Percentiles rank a stretch among this genome's conserved stretches.
Evolutionary conservation across 2,329 filamentous ascomycete genomes (phyloP).

Genomic region (Leptosphaerulina australis): DNA sequence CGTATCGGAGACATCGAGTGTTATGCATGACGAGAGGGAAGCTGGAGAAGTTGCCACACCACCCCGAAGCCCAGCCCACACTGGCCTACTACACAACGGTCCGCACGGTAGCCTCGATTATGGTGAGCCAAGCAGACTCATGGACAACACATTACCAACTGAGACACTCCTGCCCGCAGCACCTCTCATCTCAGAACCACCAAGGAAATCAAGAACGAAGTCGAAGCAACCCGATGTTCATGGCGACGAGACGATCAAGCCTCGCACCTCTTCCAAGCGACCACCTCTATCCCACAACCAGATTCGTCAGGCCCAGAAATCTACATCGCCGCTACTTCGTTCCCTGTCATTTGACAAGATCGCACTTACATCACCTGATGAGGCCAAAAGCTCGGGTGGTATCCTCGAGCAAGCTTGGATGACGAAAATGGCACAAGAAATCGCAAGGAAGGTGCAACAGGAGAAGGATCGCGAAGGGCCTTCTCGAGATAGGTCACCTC

Average conservation of each 20-base stretch:
- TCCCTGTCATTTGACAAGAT: slow-evolving; percentile 33
- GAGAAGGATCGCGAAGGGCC: slow-evolving; percentile 64
- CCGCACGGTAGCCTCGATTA: slow-evolving; percentile 34
- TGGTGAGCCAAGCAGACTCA: slow-evolving; percentile 33
- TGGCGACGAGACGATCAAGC: slow-evolving; percentile 12
- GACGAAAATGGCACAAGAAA: slow-evolving; percentile 91
- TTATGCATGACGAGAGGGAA: slow-evolving; percentile 44
- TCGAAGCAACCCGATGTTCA: slow-evolving; percentile 25
- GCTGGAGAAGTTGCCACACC: slow-evolving; percentile 42
- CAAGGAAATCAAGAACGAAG: slow-evolving; percentile 32
- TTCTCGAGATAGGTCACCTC: slow-evolving; percentile 14
- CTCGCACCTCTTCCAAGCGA: slow-evolving; percentile 26
- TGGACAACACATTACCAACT: slow-evolving; percentile 22
- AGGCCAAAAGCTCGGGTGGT: slow-evolving; percentile 45
- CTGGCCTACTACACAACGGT: slow-evolving; percentile 32
- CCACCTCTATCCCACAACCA: slow-evolving; percentile 40
- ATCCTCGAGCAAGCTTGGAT: slow-evolving; percentile 85
- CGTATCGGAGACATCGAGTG: slow-evolving; percentile 61
- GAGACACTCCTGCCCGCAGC: slow-evolving; percentile 36
- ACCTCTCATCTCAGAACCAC: slow-evolving; percentile 34
- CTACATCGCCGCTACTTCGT: slow-evolving; percentile 45
- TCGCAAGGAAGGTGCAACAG: slow-evolving; percentile 84
- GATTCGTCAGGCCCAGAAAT: slow-evolving; percentile 41
- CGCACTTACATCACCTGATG: slow-evolving; percentile 26
- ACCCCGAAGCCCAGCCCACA: slow-evolving; percentile 36